Evolutionary conservation across 371 early-diverging fungal genomes (phyloP).

Genomic region (Mucor piriformis): DNA sequence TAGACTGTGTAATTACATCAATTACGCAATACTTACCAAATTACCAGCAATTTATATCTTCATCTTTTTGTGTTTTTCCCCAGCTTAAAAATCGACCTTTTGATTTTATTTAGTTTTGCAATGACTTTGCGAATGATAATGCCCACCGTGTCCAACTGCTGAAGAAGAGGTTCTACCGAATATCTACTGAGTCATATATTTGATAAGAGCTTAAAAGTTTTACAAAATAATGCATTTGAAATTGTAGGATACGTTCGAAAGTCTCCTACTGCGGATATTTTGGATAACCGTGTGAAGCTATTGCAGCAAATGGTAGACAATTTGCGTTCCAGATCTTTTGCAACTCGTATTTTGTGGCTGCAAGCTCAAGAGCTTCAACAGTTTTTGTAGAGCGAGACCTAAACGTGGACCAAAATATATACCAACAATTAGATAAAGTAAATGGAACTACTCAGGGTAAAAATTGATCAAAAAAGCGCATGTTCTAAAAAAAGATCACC

Average conservation of each 20-base stretch:
- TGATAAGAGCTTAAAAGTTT: not conserved
- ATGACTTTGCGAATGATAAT: no score
- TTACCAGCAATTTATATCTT: constrained; percentile 11
- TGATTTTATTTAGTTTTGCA: no score
- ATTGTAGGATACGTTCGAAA: constrained; percentile 22
- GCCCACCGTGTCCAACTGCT: no score
- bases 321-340: constrained; percentile 20
- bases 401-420: constrained; percentile 6
- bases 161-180: no score
- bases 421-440: constrained; percentile 3
- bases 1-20: constrained; percentile 15
- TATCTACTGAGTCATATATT: no score
- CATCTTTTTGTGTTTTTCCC: no score
- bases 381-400: constrained; percentile 19
- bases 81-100: no score
- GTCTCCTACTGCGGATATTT: constrained; percentile 13
- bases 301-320: constrained; percentile 11
- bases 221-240: constrained; percentile 14
- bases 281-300: constrained; percentile 9
- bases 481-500: constrained; percentile 10
- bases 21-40: constrained; percentile 13
- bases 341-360: constrained; percentile 14
- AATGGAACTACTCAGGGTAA: constrained; percentile 14
- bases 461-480: constrained; percentile 4
- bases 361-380: constrained; percentile 20